Evolutionary conservation across 345 rosid species (phyloP), one percentile per base, ranked within the genome.

Genomic region (Aquilaria malaccensis): DNA sequence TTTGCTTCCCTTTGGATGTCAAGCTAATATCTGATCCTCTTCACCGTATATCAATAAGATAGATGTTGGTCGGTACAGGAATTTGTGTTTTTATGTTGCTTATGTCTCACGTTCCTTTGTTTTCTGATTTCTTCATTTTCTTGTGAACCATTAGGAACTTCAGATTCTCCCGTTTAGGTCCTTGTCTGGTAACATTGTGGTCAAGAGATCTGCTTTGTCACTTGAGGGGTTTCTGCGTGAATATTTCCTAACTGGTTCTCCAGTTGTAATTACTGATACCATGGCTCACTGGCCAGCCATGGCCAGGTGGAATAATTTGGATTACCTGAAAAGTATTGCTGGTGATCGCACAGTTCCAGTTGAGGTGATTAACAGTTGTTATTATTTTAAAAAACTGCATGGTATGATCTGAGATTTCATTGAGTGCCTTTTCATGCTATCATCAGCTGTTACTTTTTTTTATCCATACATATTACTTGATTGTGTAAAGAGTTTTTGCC

Each of bases 271-370:
- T 72, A 88, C 83, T 56, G 90, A 90, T 64, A 78, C 84, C 66
- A 94, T 94, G 96, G 85, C 81, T 64, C 95, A 94, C 66, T 94
- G 99, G 97, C 95, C 99, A 55, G 97, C 99, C 70, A 78, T 72
- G 71, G 69, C 72, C 46, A 94, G 78, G 82, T 94, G 99, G 99
- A 86, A 90, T 63, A 82, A 88, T 72, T 62, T 90, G 77, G 86
- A 82, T 65, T 94, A 94, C 68, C 82, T 94, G 52, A 80, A 63
- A 52, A 58, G 60, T 57, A 83, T 86, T 66, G 99, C 96, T 62
- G 99, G 96, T 69, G 80, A 84, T 51, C 87, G 97, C 15, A 94
- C 97, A 4, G 91, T 94, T 54, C 99, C 97, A 30, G 97, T 94
- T 58, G 99, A 94, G 99, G 99, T 89, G 80, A 83, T 83, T 73